Conservation (phyloP, 805 yeast genomes). For the Candida incommunis region DNA sequence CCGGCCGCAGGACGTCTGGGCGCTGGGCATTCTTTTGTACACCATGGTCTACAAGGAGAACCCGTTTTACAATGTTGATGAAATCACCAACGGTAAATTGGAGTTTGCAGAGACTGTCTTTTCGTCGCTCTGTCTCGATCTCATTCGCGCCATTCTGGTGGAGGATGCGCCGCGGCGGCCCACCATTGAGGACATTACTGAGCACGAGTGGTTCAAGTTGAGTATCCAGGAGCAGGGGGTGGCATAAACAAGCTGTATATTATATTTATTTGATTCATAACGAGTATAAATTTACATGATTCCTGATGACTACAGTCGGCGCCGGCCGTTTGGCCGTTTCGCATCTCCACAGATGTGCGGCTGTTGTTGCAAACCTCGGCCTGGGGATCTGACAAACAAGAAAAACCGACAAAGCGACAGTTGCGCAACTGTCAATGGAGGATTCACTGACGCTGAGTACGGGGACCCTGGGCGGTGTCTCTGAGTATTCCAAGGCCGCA, state of each 20-base stretch:
- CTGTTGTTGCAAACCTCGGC: no score
- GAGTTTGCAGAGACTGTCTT: neutral
- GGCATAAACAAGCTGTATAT: neutral
- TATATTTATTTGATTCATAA: no score
- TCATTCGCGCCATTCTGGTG: neutral
- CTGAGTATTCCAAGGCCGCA: neutral
- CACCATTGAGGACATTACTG: neutral
- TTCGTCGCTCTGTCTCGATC: neutral
- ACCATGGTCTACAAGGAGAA: conserved; percentile 87
- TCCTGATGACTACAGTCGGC: no score
- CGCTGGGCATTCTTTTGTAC: conserved; percentile 79
- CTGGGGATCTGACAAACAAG: no score
- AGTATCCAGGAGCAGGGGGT: neutral
- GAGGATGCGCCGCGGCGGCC: conserved; percentile 1
- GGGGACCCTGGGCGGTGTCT: neutral
- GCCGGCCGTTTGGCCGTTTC: no score
- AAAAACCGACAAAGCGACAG: neutral
- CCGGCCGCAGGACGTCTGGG: conserved; percentile 94
- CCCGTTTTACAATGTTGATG: conserved; percentile 92
- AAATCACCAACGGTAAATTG: conserved; percentile 81
- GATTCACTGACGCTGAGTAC: neutral
- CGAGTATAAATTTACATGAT: no score
- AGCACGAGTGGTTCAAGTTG: neutral
- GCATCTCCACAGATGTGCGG: no score
- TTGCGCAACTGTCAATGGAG: neutral